These are phyloP conservation scores for Aureobasidium sp. DNA, from an alignment of 2,329 filamentous ascomycete species.

Conservation along the genomic window DNA sequence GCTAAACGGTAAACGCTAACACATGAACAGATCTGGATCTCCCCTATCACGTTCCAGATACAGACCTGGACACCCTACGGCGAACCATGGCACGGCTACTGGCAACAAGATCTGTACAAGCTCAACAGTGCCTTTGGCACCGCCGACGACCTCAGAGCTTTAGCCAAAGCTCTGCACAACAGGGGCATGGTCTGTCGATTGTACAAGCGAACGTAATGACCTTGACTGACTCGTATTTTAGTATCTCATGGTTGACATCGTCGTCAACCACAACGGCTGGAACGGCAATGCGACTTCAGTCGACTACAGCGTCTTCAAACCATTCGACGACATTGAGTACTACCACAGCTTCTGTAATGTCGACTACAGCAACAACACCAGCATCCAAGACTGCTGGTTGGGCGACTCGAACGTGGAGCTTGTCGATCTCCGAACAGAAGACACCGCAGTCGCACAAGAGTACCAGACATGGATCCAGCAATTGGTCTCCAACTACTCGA, in stretches of 20 bases:
- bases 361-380: conserved; percentile 42
- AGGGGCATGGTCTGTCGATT: conserved; percentile 25
- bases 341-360: conserved; percentile 49
- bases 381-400: conserved; percentile 44
- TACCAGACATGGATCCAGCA: conserved; percentile 52
- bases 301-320: conserved; percentile 28
- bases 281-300: conserved; percentile 20
- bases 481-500: conserved; percentile 51
- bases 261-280: conserved; percentile 31
- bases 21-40: conserved; percentile 38
- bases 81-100: conserved; percentile 49
- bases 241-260: conserved; percentile 32
- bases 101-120: conserved; percentile 41
- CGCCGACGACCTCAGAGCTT: conserved; percentile 26
- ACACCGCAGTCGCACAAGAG: conserved; percentile 38
- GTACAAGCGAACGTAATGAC: no score
- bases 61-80: conserved; percentile 28
- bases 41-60: conserved; percentile 44
- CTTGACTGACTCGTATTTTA: conserved; percentile 10
- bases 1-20: not conserved
- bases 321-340: conserved; percentile 33
- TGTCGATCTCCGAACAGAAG: conserved; percentile 53
- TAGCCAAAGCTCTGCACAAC: conserved; percentile 27
- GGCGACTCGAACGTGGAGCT: conserved; percentile 46
- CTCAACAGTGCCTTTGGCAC: conserved; percentile 31